Evolutionary conservation across 169 alveolate genomes (phyloP), one percentile per base, ranked within the genome.

Genomic region (Babesia divergens): DNA sequence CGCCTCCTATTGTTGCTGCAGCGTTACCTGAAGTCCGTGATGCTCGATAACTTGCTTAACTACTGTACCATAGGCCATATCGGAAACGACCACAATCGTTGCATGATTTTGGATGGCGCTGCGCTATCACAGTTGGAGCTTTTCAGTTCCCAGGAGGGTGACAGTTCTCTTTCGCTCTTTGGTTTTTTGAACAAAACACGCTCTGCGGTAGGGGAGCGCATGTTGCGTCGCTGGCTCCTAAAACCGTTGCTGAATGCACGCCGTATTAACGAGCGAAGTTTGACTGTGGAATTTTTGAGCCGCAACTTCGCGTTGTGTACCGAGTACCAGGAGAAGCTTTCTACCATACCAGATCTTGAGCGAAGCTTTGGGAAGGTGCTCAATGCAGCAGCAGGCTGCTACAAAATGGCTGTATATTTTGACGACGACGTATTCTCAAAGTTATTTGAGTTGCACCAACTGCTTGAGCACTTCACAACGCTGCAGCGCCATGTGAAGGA

Each of bases 151-250:
- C 90, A 84, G 65, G 89, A 90, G 28, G 96, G 96, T 22, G 89
- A 89, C 20, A 80, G 72, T 7, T 82, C 84, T 34, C 85, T 86
- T 62, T 84, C 93, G 13, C 77, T 93, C 59, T 89, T 90, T 47
- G 94, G 92, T 24, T 92, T 91, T 65, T 77, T 97, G 46, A 94
- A 97, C 89, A 92, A 93, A 58, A 94, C 99, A 11, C 75, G 77
- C 35, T 93, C 99, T 14, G 94, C 97, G 26, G 93, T 95, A 65
- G 99, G 99, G 20, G 93, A 91, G 72, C 86, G 99, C 64, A 58
- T 94, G 83, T 55, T 97, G 71, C 91, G 95, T 67, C 92, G 92
- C 42, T 97, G 99, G 99, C 70, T 97, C n/a, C 86, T 93, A 52
- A 84, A 95, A 32, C 99, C 99, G 37, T 82, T 95, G 53, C 62